phyloP scores from a whole-genome alignment of 1,139 yeast genomes.

The Arxiozyma slooffiae region DNA sequence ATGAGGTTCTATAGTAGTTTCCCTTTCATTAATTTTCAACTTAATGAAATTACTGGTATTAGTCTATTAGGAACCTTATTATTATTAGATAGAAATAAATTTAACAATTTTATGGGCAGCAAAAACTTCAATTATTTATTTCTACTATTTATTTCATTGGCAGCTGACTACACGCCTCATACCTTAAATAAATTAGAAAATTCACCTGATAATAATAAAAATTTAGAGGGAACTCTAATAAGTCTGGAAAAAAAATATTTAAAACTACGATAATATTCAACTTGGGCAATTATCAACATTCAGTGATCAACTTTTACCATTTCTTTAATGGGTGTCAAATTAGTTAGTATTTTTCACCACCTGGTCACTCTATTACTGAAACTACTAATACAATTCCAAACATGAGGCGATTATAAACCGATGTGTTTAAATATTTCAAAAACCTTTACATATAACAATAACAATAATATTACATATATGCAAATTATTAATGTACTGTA shows the following conservation, averaged over 20 bases:
- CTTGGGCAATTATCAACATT: constrained; percentile 31
- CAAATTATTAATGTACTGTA: constrained; percentile 33
- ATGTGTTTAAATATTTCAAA: constrained; percentile 35
- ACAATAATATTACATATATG: constrained; percentile 27
- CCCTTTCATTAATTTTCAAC: constrained; percentile 35
- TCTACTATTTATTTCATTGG: constrained; percentile 35
- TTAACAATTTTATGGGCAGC: constrained; percentile 28
- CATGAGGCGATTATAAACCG: constrained; percentile 22
- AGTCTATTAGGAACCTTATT: constrained; percentile 37
- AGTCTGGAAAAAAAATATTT: constrained; percentile 15
- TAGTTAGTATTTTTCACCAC: constrained; percentile 29
- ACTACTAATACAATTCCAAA: constrained; percentile 2
- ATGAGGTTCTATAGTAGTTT: constrained; percentile 35
- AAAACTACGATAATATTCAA: constrained; percentile 28
- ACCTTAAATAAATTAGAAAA: not conserved
- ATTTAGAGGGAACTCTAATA: not conserved
- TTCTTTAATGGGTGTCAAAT: constrained; percentile 40
- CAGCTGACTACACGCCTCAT: constrained; percentile 11
- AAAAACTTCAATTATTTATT: constrained; percentile 30
- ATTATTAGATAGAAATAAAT: constrained; percentile 33
- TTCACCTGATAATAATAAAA: not conserved
- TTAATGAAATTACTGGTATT: constrained; percentile 33
- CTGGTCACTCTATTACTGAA: not conserved
- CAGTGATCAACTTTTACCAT: constrained; percentile 32
- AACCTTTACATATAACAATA: constrained; percentile 33